Evolutionary conservation across 2,329 filamentous ascomycete genomes (phyloP).

Genomic region (Fusarium oxysporum): DNA sequence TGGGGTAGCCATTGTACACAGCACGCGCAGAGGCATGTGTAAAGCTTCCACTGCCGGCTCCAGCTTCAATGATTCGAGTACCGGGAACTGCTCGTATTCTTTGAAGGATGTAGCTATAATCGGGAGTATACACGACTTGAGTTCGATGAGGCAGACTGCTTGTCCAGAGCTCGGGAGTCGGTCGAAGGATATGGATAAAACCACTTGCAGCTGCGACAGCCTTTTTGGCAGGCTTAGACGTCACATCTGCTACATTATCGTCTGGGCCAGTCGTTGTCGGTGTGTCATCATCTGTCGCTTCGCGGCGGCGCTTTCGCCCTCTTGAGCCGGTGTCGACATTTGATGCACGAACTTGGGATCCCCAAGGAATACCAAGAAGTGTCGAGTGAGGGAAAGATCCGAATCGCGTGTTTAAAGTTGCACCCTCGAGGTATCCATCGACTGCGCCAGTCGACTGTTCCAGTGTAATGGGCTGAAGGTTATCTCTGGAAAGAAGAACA

Average conservation of each 20-base stretch:
- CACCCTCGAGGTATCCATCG: constrained; percentile 80
- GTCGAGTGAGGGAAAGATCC: constrained; percentile 89
- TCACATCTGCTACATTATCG: constrained; percentile 48
- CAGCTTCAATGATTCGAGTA: constrained; percentile 80
- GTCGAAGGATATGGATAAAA: constrained; percentile 82
- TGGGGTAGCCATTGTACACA: constrained; percentile 78
- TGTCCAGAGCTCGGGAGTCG: constrained; percentile 87
- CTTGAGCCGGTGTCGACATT: constrained; percentile 92
- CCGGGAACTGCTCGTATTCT: constrained; percentile 80
- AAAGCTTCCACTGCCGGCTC: constrained; percentile 85
- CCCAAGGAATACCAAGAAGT: constrained; percentile 84
- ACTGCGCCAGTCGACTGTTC: constrained; percentile 70
- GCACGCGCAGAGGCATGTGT: constrained; percentile 82
- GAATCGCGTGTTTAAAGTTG: constrained; percentile 90
- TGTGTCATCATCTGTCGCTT: constrained; percentile 58
- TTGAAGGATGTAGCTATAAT: constrained; percentile 87
- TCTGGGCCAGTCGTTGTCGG: constrained; percentile 50
- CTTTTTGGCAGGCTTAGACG: constrained; percentile 57
- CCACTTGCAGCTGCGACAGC: constrained; percentile 70
- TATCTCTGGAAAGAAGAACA: constrained; percentile 89
- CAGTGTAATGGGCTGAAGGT: constrained; percentile 80
- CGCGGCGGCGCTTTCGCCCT: constrained; percentile 74
- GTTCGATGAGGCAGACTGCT: constrained; percentile 82
- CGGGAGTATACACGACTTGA: constrained; percentile 87
- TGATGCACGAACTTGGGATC: constrained; percentile 89